phyloP scores from a whole-genome alignment of 2,329 filamentous ascomycete species.

The Colletotrichum karsti region DNA sequence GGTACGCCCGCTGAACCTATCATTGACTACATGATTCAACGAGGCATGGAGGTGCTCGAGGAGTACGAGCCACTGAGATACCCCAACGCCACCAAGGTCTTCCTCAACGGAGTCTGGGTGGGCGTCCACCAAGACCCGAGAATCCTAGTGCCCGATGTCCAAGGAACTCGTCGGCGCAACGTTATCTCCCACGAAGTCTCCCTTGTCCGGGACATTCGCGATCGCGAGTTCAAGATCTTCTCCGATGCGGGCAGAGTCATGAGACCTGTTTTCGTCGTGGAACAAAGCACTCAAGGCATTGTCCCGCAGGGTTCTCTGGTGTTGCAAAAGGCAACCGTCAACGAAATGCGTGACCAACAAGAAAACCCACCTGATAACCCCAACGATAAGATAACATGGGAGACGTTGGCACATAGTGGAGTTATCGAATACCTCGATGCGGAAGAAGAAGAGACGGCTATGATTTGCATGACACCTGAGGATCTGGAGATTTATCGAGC shows the following conservation, averaged over 20 bases:
- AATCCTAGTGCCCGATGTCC: slow-evolving; percentile 81
- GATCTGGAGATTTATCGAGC: slow-evolving; percentile 84
- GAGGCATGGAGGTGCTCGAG: slow-evolving; percentile 95
- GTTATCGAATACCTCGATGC: slow-evolving; percentile 97
- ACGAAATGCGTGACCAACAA: slow-evolving; percentile 79
- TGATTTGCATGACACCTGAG: slow-evolving; percentile 99
- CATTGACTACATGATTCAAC: slow-evolving; percentile 93
- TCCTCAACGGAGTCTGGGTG: slow-evolving; percentile 98
- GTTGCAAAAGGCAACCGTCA: slow-evolving; percentile 82
- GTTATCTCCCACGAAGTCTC: slow-evolving; percentile 93
- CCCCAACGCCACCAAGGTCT: slow-evolving; percentile 95
- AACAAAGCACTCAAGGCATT: slow-evolving; percentile 71
- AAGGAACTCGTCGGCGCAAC: slow-evolving; percentile 80
- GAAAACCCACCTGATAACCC: slow-evolving; percentile 70
- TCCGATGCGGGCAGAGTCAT: slow-evolving; percentile 96
- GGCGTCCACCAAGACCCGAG: slow-evolving; percentile 92
- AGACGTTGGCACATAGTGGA: slow-evolving; percentile 82
- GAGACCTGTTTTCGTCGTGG: slow-evolving; percentile 91
- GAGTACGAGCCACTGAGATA: slow-evolving; percentile 89
- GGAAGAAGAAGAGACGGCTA: slow-evolving; percentile 97
- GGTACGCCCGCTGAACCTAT: slow-evolving; percentile 91
- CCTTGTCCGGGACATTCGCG: slow-evolving; percentile 93
- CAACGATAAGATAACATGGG: slow-evolving; percentile 81
- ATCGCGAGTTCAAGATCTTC: slow-evolving; percentile 98
- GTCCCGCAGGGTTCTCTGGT: slow-evolving; percentile 81